Percentiles rank a stretch among this genome's conserved stretches.
Evolutionary conservation across 768 basidiomycete genomes (phyloP).

Genomic region (Tubosaeta sp.): DNA sequence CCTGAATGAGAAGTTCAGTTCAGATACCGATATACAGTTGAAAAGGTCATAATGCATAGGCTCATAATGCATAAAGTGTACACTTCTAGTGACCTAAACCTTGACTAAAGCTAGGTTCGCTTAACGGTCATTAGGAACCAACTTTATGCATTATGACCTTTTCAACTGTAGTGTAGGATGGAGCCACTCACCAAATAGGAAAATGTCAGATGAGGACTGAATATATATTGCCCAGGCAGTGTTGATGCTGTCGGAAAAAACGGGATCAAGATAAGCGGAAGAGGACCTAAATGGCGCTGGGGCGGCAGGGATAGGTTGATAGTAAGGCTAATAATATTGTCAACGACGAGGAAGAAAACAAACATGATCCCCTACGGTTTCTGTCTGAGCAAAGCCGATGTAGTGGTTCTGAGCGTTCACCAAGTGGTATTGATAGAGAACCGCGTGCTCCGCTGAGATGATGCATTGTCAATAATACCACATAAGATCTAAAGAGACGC

Average conservation of each 20-base stretch:
- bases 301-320: conserved; percentile 41
- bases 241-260: conserved; percentile 10
- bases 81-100: no score
- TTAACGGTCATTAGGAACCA: no score
- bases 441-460: conserved; percentile 40
- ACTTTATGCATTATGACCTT: no score
- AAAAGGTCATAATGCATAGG: no score
- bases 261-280: conserved; percentile 37
- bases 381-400: conserved; percentile 49
- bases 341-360: neutral
- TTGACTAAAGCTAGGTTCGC: no score
- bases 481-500: neutral
- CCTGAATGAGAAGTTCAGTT: conserved; percentile 18
- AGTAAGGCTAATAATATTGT: conserved; percentile 38
- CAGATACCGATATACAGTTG: neutral
- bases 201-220: conserved; percentile 35
- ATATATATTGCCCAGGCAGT: conserved; percentile 15
- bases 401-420: conserved; percentile 43
- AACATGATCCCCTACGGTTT: conserved; percentile 33
- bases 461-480: neutral
- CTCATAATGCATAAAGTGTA: no score
- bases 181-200: conserved; percentile 36
- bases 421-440: conserved; percentile 46
- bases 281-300: conserved; percentile 40
- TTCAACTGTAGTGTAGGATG: neutral